Evolutionary conservation across 2,329 filamentous ascomycete genomes (phyloP).

Genomic region (Penicillium sp.): DNA sequence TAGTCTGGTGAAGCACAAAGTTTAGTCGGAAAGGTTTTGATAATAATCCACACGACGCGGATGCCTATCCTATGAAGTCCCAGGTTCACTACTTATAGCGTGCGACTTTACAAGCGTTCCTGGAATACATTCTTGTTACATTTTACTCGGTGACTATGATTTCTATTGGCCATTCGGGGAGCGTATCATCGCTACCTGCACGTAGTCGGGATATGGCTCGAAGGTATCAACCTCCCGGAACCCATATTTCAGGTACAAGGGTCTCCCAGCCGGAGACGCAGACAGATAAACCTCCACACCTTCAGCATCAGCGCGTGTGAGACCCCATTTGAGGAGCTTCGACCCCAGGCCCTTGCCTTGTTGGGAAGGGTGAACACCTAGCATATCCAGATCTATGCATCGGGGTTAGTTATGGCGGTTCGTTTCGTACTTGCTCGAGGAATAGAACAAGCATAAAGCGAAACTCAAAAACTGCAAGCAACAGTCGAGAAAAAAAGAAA

Average conservation of each 20-base stretch:
- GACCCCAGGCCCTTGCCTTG: slow-evolving; percentile 27
- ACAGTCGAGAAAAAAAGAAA: not conserved
- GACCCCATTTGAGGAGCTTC: slow-evolving; percentile 37
- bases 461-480: not conserved
- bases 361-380: slow-evolving; percentile 27
- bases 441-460: not conserved
- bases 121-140: not conserved
- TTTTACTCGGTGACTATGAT: not conserved
- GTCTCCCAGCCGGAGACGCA: slow-evolving; percentile 35
- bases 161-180: not conserved
- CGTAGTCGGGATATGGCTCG: slow-evolving; percentile 17
- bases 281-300: slow-evolving; percentile 40
- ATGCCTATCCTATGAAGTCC: too few relatives aligned
- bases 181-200: slow-evolving; percentile 22
- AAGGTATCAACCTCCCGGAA: slow-evolving; percentile 31
- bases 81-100: not conserved
- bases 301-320: slow-evolving; percentile 38
- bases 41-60: too few relatives aligned
- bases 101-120: not conserved
- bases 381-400: slow-evolving; percentile 25
- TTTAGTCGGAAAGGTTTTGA: too few relatives aligned
- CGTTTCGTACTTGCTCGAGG: not conserved
- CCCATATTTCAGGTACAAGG: slow-evolving; percentile 42
- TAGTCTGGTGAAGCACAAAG: too few relatives aligned
- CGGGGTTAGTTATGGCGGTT: slow-evolving; percentile 1